Conservation (phyloP, 768 basidiomycete genomes). For the Epithele typhae region DNA sequence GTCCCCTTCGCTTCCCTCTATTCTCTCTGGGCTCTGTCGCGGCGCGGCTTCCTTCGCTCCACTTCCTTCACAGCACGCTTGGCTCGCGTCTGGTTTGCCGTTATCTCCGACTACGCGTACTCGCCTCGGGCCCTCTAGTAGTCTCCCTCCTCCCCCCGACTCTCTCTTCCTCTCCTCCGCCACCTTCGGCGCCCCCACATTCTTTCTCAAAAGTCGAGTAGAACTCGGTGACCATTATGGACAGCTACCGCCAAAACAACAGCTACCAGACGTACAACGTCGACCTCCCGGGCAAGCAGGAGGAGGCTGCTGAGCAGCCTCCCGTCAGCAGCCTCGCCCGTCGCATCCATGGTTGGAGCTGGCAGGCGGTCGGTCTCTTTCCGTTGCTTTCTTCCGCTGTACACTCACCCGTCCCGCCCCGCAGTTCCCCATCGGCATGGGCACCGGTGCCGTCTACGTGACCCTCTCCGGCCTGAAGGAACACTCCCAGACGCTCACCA, state of each 20-base stretch:
- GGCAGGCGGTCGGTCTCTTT: slow-evolving; percentile 40
- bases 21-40: slow-evolving; percentile 7
- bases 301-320: background rate
- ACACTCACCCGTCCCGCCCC: slow-evolving; percentile 18
- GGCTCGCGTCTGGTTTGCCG: too few relatives aligned
- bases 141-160: too few relatives aligned
- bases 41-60: background rate
- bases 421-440: slow-evolving; percentile 48
- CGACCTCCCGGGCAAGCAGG: slow-evolving; percentile 2
- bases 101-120: too few relatives aligned
- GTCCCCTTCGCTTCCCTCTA: background rate
- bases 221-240: slow-evolving; percentile 2
- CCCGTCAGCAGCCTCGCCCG: slow-evolving; percentile 33
- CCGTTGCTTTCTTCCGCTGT: background rate
- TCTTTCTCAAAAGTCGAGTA: background rate
- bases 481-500: slow-evolving; percentile 28
- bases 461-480: slow-evolving; percentile 38
- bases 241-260: slow-evolving; percentile 1
- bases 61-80: too few relatives aligned
- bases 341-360: slow-evolving; percentile 47
- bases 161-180: too few relatives aligned
- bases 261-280: slow-evolving; percentile 6
- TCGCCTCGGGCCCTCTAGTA: too few relatives aligned
- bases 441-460: slow-evolving; percentile 47
- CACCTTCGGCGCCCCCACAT: too few relatives aligned